Conservation (phyloP, 179 eudicot genomes). For the Corrigiola litoralis region DNA sequence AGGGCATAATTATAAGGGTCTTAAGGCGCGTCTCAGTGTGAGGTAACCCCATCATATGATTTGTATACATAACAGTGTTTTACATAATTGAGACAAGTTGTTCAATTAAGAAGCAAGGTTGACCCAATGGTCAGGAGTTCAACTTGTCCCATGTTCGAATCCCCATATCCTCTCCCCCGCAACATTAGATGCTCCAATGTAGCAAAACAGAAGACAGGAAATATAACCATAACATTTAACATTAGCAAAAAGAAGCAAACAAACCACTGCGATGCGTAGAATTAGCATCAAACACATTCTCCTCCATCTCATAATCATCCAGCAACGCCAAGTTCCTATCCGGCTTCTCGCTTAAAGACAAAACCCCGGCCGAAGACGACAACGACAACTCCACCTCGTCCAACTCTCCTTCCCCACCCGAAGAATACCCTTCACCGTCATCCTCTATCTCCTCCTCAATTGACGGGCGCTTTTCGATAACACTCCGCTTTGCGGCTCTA, state of each 20-base stretch:
- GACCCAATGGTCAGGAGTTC: too few species aligned
- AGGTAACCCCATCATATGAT: too few species aligned
- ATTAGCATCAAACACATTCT: slow-evolving; percentile 41
- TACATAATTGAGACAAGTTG: too few species aligned
- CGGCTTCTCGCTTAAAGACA: slow-evolving; percentile 76
- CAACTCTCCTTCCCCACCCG: slow-evolving; percentile 25
- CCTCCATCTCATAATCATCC: slow-evolving; percentile 93
- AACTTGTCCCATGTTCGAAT: too few species aligned
- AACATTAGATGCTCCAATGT: background rate
- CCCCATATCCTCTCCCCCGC: too few species aligned
- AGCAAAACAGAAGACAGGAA: background rate
- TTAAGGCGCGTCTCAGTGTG: too few species aligned
- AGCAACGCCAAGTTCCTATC: slow-evolving; percentile 67
- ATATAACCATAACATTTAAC: background rate
- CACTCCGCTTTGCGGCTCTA: slow-evolving; percentile 2
- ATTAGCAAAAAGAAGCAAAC: background rate
- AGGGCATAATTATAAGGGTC: too few species aligned
- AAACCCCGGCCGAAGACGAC: slow-evolving; percentile 23
- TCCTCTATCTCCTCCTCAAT: background rate
- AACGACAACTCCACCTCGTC: slow-evolving; percentile 29
- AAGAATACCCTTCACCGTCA: slow-evolving; percentile 20
- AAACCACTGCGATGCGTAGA: slow-evolving; percentile 86
- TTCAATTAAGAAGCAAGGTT: too few species aligned
- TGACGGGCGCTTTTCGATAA: background rate
- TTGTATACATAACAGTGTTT: too few species aligned